Evolutionary conservation across 192 early-diverging fungal species (phyloP), one percentile per base, ranked within the genome.

Genomic region (Rhizophagus clarus): DNA sequence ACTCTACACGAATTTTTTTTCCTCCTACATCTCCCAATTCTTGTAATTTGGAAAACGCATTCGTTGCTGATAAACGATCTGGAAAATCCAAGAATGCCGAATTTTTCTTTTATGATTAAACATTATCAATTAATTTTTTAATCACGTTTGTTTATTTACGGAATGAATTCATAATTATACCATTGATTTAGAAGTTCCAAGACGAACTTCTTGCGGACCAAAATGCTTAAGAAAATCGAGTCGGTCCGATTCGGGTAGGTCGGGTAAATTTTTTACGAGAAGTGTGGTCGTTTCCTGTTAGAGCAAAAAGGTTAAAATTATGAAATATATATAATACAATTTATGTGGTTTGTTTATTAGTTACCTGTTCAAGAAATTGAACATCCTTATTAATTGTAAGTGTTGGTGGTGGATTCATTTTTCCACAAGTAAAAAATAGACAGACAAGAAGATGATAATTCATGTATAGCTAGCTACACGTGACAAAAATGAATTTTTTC

Each of bases 51-150:
- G 72, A 67, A 64, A 72, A 84, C 32, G 84, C 86, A 32, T 15
- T 15, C 45, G 83, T 51, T 31, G 86, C 86, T 9, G 76, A 49
- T 2, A 9, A n/a, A 17, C 82, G 79, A 71, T 82, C 79, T 31
- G 61, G 28, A 72, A 84, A 87, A 72, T 87, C 86, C 17, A 87
- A 28, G 77, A 87, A 87, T 11, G 83, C 82, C 7, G 76, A 75
- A 63, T 85, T 85, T 77, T 47, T 60, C 85, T 86, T 61, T 63
- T n/a, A 24, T 22, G 47, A 40, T 17, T 26, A 12, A 47, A 29
- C 34, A 37, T 37, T 37, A 40, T 40, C 6, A 5, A 40, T 40
- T 17, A 42, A 20, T 69, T 20, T 34, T 17, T 69, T 22, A 37
- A 37, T 34, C 32, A 22, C 9, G 20, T 42, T 37, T 7, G 14